A percentile compares a stretch with the other conserved stretches of the same genome.
phyloP scores from a whole-genome alignment of 2,329 filamentous ascomycete species.

The Aspergillus pseudoviridinutans region DNA sequence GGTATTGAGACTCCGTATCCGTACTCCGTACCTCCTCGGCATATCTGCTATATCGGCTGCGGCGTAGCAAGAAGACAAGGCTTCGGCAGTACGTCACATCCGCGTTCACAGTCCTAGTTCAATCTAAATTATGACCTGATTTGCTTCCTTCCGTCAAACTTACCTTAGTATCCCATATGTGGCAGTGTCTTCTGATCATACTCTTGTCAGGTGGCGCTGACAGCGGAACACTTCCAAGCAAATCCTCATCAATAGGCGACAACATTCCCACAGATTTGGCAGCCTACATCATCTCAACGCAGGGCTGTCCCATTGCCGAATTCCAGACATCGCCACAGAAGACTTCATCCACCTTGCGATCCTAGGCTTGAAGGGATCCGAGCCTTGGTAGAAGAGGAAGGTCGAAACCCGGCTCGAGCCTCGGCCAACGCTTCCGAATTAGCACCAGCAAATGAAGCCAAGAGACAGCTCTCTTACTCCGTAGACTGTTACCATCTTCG shows the following conservation, averaged over 20 bases:
- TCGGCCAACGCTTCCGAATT: background rate
- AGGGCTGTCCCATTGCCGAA: background rate
- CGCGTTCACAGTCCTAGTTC: no score
- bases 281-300: no score
- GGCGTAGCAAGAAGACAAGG: background rate
- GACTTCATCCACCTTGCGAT: background rate
- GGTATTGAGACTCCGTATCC: background rate
- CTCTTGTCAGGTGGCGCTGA: background rate
- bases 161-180: background rate
- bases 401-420: background rate
- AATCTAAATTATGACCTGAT: background rate
- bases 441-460: background rate
- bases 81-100: no score
- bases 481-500: background rate
- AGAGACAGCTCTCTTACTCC: background rate
- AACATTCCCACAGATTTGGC: background rate
- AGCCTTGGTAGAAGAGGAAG: background rate
- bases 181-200: background rate
- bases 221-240: background rate
- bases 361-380: background rate
- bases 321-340: background rate
- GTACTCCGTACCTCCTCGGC: background rate
- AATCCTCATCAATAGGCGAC: background rate
- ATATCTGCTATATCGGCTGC: background rate
- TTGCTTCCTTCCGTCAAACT: background rate